These are phyloP conservation scores for Aschersonia sp. DNA, from an alignment of 2,329 filamentous ascomycete species.

Conservation along the genomic window DNA sequence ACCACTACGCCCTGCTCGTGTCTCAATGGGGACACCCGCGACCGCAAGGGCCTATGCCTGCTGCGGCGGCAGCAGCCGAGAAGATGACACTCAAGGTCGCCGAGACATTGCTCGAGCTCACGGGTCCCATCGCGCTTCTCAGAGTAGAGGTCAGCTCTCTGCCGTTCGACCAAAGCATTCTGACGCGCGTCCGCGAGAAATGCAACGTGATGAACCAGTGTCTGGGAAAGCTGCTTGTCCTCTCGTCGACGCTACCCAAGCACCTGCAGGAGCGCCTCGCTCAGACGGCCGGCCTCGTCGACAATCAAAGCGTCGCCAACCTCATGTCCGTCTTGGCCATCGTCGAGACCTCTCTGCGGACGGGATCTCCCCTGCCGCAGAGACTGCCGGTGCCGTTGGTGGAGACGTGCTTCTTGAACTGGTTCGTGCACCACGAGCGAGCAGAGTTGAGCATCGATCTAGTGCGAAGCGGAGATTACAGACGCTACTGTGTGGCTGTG, in stretches of 20 bases:
- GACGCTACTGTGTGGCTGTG: constrained; percentile 30
- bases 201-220: constrained; percentile 19
- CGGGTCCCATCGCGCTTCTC: constrained; percentile 12
- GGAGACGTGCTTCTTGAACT: constrained; percentile 17
- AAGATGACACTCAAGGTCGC: constrained; percentile 15
- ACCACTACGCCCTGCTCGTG: constrained; percentile 33
- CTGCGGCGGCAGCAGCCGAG: constrained; percentile 11
- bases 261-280: constrained; percentile 24
- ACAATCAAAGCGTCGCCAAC: constrained; percentile 29
- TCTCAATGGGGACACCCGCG: constrained; percentile 25
- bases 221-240: constrained; percentile 14
- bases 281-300: constrained; percentile 21
- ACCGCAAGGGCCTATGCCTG: constrained; percentile 12
- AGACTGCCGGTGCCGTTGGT: constrained; percentile 31
- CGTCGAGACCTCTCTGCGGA: constrained; percentile 30
- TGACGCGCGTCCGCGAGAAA: constrained; percentile 14
- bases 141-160: constrained; percentile 16
- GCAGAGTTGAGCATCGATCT: constrained; percentile 16
- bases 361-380: constrained; percentile 30
- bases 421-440: constrained; percentile 7
- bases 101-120: constrained; percentile 13
- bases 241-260: constrained; percentile 21
- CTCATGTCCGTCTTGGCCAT: constrained; percentile 34
- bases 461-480: constrained; percentile 25
- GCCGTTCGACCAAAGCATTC: constrained; percentile 16